These are phyloP conservation scores for Sporothrix inflata DNA, from an alignment of 2,329 filamentous ascomycete genomes.

Conservation along the genomic window DNA sequence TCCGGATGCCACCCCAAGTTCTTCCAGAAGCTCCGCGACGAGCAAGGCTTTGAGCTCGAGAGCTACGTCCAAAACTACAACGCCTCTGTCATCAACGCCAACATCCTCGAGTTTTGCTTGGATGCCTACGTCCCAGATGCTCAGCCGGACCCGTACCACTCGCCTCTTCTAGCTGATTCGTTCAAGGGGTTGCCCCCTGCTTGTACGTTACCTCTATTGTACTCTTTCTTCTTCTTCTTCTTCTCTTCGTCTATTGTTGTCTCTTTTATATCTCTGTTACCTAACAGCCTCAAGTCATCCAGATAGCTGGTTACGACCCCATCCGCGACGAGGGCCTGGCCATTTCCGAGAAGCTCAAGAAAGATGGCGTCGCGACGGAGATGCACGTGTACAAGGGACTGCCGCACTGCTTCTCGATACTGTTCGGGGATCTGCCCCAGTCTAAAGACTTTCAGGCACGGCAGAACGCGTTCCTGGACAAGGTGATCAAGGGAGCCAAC, in stretches of 20 bases:
- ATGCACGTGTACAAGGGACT: slow-evolving; percentile 42
- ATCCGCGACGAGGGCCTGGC: slow-evolving; percentile 47
- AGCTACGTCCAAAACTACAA: slow-evolving; percentile 43
- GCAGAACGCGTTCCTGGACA: slow-evolving; percentile 25
- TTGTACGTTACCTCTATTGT: slow-evolving; percentile 37
- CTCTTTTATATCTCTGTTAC: slow-evolving; percentile 26
- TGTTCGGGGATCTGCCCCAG: slow-evolving; percentile 25
- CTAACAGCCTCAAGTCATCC: slow-evolving; percentile 43
- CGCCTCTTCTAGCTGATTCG: slow-evolving; percentile 41
- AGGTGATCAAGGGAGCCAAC: slow-evolving; percentile 10
- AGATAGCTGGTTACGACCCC: slow-evolving; percentile 42
- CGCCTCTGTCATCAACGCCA: slow-evolving; percentile 39
- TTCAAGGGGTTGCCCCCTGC: slow-evolving; percentile 41
- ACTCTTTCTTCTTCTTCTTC: no score
- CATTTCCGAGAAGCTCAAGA: slow-evolving; percentile 43
- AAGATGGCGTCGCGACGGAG: slow-evolving; percentile 41
- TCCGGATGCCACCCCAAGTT: slow-evolving; percentile 45
- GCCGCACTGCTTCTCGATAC: slow-evolving; percentile 43
- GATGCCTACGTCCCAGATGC: slow-evolving; percentile 41
- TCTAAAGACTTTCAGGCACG: slow-evolving; percentile 21
- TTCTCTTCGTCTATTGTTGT: neutral
- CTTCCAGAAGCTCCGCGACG: slow-evolving; percentile 34
- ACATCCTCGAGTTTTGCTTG: slow-evolving; percentile 43
- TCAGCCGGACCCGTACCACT: slow-evolving; percentile 39
- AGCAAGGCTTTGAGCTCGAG: slow-evolving; percentile 42